phyloP scores from a whole-genome alignment of 176 grass and related monocot genomes.

The Bolboschoenus planiculmis region DNA sequence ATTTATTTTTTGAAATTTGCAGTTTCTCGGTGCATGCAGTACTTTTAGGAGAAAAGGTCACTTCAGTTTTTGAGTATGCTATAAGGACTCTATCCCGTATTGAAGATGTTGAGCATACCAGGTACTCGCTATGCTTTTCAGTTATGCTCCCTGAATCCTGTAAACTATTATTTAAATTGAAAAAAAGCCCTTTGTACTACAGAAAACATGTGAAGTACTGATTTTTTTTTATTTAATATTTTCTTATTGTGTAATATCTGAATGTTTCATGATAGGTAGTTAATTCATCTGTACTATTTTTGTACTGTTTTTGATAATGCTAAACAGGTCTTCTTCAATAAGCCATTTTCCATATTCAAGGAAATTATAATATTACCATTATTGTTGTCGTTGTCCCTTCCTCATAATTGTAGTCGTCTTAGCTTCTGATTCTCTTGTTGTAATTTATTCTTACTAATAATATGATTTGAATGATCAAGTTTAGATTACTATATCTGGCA shows the following conservation, averaged over 20 bases:
- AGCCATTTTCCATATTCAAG: not conserved
- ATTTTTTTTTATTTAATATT: not conserved
- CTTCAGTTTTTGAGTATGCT: constrained; percentile 85
- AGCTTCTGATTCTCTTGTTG: not conserved
- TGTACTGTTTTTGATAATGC: not conserved
- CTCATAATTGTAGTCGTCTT: not conserved
- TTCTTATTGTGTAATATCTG: not conserved
- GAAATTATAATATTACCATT: not conserved
- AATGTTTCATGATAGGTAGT: not conserved
- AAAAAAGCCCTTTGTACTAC: not conserved
- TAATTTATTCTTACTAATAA: not conserved
- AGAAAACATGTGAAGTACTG: not conserved
- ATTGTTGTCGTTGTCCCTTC: not conserved
- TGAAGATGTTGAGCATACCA: constrained; percentile 49
- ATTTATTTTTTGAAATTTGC: constrained; percentile 19
- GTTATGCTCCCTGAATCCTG: not conserved
- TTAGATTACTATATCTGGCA: not conserved
- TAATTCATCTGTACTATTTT: not conserved
- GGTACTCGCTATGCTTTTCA: constrained; percentile 25
- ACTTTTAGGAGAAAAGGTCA: constrained; percentile 77
- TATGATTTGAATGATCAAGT: not conserved
- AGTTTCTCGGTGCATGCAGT: constrained; percentile 89
- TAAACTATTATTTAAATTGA: not conserved
- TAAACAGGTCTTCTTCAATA: not conserved
- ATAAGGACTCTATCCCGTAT: constrained; percentile 69